Base-by-base conservation (phyloP, 2,329 filamentous ascomycete species). In the Sporothrix variecibatus region DNA sequence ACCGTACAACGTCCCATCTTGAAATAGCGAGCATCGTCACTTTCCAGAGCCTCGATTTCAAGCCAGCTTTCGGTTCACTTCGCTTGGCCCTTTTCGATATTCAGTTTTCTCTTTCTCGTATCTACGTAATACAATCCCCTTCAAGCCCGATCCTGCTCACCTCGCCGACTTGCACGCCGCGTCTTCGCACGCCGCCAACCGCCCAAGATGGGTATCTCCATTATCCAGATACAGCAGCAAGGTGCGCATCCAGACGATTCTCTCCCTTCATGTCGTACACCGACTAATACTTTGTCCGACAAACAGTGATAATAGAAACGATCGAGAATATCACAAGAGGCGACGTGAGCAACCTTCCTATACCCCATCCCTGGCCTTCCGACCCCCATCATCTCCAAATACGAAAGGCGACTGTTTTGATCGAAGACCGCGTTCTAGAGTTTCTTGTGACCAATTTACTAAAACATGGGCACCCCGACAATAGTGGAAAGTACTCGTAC, bases 401-500 rank as follows among this genome's bases (percentile, higher is more conserved):
- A 3, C 62, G 23, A 60, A 46, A 12, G 11, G 17, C 38, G 62
- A 46, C 11, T 20, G 6, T 46, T 9, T 7, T 12, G 38, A 20
- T 3, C n/a, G 40, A 40, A 23, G 38, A 8, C 31, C 20, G 8
- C 31, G 31, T 23, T 62, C 9, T 46, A 5, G 23, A n/a, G 28
- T 12, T 8, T 46, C 46, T n/a, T 23, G 38, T 28, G 38, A 46
- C 38, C 38, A 12, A 40, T 38, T 28, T 67, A 38, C 62, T 70
- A 31, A 51, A 12, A 34, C 1, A 31, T 38, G 43, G 34, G 56
- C n/a, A 58, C 56, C 43, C 31, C 74, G 26, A 28, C 17, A 71
- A 72, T 77, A 98, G 94, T 99, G 96, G 96, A 99, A 98, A 89
- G 93, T 98, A 78, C 86, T 99, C 78, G 92, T 99, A 72, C 87